phyloP scores from a whole-genome alignment of 257 asterid species.

The Euphrasia confusa region DNA sequence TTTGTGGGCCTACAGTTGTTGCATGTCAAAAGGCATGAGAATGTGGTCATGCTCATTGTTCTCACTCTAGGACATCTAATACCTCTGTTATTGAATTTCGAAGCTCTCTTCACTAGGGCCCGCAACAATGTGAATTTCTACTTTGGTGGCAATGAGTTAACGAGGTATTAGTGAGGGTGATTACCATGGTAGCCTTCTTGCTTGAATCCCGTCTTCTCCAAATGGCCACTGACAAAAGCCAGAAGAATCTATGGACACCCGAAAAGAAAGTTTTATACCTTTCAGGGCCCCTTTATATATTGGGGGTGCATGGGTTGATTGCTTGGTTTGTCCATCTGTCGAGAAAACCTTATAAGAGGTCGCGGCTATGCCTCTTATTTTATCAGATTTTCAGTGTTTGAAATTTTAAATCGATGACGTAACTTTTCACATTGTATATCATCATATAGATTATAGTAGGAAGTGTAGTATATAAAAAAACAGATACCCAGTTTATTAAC shows the following conservation, averaged over 20 bases:
- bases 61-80: constrained; percentile 73
- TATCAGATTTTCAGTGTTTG: no score
- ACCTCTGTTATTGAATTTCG: constrained; percentile 77
- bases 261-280: constrained; percentile 69
- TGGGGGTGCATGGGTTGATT: constrained; percentile 60
- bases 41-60: constrained; percentile 51
- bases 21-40: constrained; percentile 53
- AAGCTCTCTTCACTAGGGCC: constrained; percentile 57
- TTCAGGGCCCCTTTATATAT: constrained; percentile 63
- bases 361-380: constrained; percentile 1
- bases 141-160: constrained; percentile 63
- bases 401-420: no score
- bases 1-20: constrained; percentile 67
- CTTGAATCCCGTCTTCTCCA: constrained; percentile 79
- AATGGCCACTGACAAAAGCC: constrained; percentile 40
- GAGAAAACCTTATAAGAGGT: constrained; percentile 33
- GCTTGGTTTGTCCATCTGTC: constrained; percentile 58
- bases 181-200: constrained; percentile 87
- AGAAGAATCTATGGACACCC: constrained; percentile 42
- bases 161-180: constrained; percentile 75
- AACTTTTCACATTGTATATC: not conserved
- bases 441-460: not conserved
- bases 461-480: not conserved
- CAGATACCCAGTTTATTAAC: not conserved
- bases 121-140: constrained; percentile 46